Base-by-base conservation (phyloP, 2,329 filamentous ascomycete species). In the Pseudocercospora fuligena region DNA sequence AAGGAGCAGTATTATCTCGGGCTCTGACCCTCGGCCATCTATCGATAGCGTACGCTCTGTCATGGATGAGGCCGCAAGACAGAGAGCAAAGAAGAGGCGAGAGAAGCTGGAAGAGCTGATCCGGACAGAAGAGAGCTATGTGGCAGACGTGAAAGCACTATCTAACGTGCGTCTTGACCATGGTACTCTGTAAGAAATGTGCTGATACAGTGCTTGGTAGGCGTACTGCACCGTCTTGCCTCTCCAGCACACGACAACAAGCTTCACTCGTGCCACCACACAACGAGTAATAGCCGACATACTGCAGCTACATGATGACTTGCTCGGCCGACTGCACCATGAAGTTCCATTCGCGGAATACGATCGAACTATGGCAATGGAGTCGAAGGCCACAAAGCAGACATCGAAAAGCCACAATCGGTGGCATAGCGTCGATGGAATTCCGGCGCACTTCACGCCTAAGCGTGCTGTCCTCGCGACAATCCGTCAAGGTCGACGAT, bases 41-140 rank as follows among this genome's bases (percentile, higher is more conserved):
- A 81, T 85, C 6, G 91, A 92, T 51, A 88, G 77, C 1, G 77
- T 82, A 19, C 82, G 80, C 12, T 80, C 81, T 16, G 76, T 82
- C 12, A 77, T 89, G 11, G 93, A 97, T 71, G 86, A 90, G 65
- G 88, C 85, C 31, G 89, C 91, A n/a, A 86, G 87, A 49, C 86
- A 89, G 70, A 88, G 94, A 61, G 88, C 92, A 1, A 79, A 91
- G 21, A 91, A 93, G 74, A 88, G 95, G 67, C 88, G 92, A 14
- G 89, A 90, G 68, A 89, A 97, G 46, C 80, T 98, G 40, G 92
- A 95, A 75, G 95, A 98, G 80, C 82, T 98, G 60, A 88, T 97
- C 67, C 86, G 82, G 64, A 97, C 94, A 0, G 95, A 98, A 78
- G 91, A 95, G 76, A 88, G 90, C 74, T 98, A 98, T 77, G 89